Evolutionary conservation across 108 stramenopile species (phyloP), one percentile per base, ranked within the genome.

Genomic region (Fistulifera pelliculosa): DNA sequence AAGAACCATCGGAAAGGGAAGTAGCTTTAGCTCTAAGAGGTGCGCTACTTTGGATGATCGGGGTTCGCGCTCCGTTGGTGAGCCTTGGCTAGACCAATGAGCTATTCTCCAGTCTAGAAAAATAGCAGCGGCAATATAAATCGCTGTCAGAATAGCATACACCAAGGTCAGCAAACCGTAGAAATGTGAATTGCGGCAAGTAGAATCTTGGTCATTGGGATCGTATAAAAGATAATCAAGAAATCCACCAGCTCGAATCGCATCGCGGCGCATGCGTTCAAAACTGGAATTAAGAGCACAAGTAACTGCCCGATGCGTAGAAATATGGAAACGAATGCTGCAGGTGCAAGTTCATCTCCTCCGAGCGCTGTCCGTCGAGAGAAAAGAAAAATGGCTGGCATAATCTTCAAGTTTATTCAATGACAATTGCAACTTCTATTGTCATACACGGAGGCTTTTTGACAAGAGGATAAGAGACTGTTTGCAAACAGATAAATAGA

Each of bases 321-420:
- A 10, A 18, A 17, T 0, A 63, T 42, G 18, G 70, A 62, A 4
- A 71, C 39, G 11, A 66, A 44, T 27, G 31, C 60, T 0, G 80
- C 77, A 10, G 85, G 80, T 19, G 87, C 85, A n/a, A 91, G 56
- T 45, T 91, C 89, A 45, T 91, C 89, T 3, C 89, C 89, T 18
- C 76, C 89, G 10, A 85, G 56, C 31, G 87, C 23, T 6, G 89
- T 91, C 11, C 80, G 65, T 17, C 82, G 65, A 27, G 66, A 51
- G 68, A 91, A 91, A 35, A 91, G 60, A 27, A 84, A 64, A 39
- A 91, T 81, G 14, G 89, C 77, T n/a, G 88, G 88, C 88, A 90
- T 90, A 19, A 0, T 65, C 1, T 16, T 18, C 15, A 23, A 59
- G 4, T 17, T 11, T 45, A 21, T 45, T 45, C 44, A 45, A 8